phyloP scores from a whole-genome alignment of 306 rosid genomes.

The Crataegus laevigata region DNA sequence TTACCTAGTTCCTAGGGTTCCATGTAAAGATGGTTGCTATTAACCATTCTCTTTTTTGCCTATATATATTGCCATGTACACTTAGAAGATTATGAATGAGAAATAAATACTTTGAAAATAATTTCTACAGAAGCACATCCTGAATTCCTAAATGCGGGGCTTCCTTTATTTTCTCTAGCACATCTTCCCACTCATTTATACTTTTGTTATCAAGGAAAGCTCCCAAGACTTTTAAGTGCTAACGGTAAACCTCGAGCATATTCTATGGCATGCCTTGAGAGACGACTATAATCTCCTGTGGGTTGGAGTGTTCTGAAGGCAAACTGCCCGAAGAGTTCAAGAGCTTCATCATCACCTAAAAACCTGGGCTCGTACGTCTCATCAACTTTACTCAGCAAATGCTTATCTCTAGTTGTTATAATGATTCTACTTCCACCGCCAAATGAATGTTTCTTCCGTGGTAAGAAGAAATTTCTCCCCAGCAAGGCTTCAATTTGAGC shows the following conservation, averaged over 20 bases:
- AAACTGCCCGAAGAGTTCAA: conserved; percentile 8
- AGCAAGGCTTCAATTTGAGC: conserved; percentile 10
- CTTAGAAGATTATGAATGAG: no score
- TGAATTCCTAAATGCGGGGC: neutral
- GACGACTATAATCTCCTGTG: neutral
- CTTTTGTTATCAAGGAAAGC: neutral
- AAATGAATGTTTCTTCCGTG: neutral
- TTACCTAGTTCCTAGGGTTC: no score
- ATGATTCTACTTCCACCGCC: conserved; percentile 16
- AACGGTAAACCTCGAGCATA: conserved; percentile 3
- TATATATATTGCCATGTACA: no score
- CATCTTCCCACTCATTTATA: neutral
- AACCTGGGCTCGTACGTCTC: neutral
- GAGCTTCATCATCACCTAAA: neutral
- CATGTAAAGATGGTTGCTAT: no score
- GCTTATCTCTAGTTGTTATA: conserved; percentile 13
- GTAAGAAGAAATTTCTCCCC: neutral
- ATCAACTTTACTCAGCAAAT: neutral
- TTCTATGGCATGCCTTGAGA: neutral
- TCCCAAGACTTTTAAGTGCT: conserved; percentile 2
- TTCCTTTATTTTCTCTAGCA: neutral
- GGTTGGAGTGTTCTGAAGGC: neutral
- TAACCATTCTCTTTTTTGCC: no score
- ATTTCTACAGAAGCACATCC: no score
- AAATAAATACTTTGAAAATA: no score